Evolutionary conservation across 768 basidiomycete genomes (phyloP).

Genomic region (Amylocystis lapponica): DNA sequence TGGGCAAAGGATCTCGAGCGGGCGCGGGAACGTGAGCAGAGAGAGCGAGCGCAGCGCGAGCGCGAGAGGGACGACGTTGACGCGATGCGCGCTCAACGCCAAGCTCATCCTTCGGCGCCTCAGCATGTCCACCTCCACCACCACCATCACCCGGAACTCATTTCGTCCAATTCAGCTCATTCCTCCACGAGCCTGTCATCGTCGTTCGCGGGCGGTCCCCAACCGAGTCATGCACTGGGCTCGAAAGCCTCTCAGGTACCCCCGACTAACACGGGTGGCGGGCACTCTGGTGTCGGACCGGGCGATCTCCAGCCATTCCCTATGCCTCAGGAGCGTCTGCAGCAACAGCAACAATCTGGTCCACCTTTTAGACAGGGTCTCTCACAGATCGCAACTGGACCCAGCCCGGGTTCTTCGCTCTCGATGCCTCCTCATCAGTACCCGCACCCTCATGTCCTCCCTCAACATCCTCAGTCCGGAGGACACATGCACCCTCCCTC

Average conservation of each 20-base stretch:
- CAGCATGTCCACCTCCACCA: slow-evolving; percentile 21
- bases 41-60: slow-evolving; percentile 13
- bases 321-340: slow-evolving; percentile 8
- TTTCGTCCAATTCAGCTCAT: no score
- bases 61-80: slow-evolving; percentile 8
- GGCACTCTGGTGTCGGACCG: slow-evolving; percentile 1
- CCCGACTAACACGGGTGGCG: no score
- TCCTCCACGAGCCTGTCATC: no score
- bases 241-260: slow-evolving; percentile 8
- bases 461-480: slow-evolving; percentile 6
- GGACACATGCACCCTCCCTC: slow-evolving; percentile 10
- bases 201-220: no score
- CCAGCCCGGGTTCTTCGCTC: slow-evolving; percentile 1
- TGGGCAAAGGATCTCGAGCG: slow-evolving; percentile 13
- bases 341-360: slow-evolving; percentile 3
- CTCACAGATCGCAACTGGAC: slow-evolving; percentile 8
- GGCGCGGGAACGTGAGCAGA: slow-evolving; percentile 11
- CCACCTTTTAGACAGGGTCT: slow-evolving; percentile 8
- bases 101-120: slow-evolving; percentile 15
- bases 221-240: neutral
- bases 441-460: slow-evolving; percentile 12
- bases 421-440: slow-evolving; percentile 10
- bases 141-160: slow-evolving; percentile 11
- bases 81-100: slow-evolving; percentile 15
- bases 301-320: slow-evolving; percentile 6